Conservation (phyloP, 495 filamentous ascomycete genomes). For the Penicillium cosmopolitanum region DNA sequence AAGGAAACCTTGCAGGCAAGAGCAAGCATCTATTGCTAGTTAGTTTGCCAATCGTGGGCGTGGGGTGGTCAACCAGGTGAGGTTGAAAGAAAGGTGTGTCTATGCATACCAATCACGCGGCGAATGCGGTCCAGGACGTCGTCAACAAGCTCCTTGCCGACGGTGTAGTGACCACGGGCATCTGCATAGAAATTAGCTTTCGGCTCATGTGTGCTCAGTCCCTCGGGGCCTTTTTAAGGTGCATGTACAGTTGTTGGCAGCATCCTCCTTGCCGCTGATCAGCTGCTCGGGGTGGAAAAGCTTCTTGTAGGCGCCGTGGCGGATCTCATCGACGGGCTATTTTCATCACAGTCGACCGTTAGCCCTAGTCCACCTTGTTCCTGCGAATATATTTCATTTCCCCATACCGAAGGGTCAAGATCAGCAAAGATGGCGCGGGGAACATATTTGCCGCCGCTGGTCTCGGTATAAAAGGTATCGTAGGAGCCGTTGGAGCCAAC, state of each 20-base stretch:
- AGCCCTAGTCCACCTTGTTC: neutral
- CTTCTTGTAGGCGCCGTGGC: slow-evolving; percentile 78
- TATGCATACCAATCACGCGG: slow-evolving; percentile 70
- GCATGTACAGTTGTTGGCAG: slow-evolving; percentile 79
- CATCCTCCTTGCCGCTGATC: slow-evolving; percentile 92
- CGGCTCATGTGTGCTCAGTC: neutral
- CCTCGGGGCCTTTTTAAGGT: neutral
- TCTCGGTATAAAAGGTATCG: slow-evolving; percentile 93
- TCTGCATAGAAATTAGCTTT: slow-evolving; percentile 52
- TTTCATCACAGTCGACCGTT: neutral
- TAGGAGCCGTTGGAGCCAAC: slow-evolving; percentile 68
- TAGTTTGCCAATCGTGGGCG: slow-evolving; percentile 13
- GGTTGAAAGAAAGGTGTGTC: neutral
- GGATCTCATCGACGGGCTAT: slow-evolving; percentile 86
- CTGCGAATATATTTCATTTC: slow-evolving; percentile 15
- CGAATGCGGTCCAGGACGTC: slow-evolving; percentile 83
- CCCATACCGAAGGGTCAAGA: slow-evolving; percentile 60
- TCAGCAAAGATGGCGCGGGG: slow-evolving; percentile 68
- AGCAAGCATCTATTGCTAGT: slow-evolving; percentile 74
- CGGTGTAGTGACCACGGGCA: slow-evolving; percentile 90
- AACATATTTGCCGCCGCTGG: slow-evolving; percentile 84
- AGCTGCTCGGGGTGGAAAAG: slow-evolving; percentile 89
- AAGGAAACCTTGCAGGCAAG: slow-evolving; percentile 86
- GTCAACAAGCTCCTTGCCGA: slow-evolving; percentile 89
- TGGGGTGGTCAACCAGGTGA: neutral